Conservation (phyloP, 75 land plant species). For the Pinus albicaulis region DNA sequence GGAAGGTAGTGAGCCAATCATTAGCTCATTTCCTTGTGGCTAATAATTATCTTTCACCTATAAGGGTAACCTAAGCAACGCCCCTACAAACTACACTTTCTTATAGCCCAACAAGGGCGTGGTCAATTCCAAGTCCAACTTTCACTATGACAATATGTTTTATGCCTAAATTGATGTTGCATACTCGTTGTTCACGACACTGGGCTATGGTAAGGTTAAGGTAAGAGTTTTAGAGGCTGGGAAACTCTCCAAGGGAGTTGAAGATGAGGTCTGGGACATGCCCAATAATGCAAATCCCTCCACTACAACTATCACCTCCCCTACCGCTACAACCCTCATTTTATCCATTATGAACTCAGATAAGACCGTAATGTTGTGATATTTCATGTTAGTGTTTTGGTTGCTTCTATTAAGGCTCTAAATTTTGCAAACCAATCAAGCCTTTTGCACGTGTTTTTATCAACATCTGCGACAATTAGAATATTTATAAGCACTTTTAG, state of each 20-base stretch:
- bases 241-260: slow-evolving; percentile 77
- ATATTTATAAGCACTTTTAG: too few species aligned
- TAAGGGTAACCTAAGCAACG: slow-evolving; percentile 42
- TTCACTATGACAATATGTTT: slow-evolving; percentile 32
- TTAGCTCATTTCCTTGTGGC: too few species aligned
- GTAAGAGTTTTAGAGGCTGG: slow-evolving; percentile 74
- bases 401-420: too few species aligned
- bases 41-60: slow-evolving; percentile 37
- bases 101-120: slow-evolving; percentile 54
- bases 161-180: slow-evolving; percentile 16
- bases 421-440: too few species aligned
- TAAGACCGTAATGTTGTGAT: too few species aligned
- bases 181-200: slow-evolving; percentile 19
- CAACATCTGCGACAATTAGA: too few species aligned
- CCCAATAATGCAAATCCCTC: slow-evolving; percentile 43
- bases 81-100: slow-evolving; percentile 66
- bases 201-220: slow-evolving; percentile 34
- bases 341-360: too few species aligned
- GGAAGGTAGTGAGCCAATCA: too few species aligned
- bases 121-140: slow-evolving; percentile 63
- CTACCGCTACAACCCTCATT: too few species aligned
- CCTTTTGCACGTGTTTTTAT: too few species aligned
- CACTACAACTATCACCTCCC: too few species aligned
- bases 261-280: slow-evolving; percentile 58
- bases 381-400: too few species aligned